Base-by-base conservation (phyloP, 352 stramenopile species). In the Phytophthora chlamydospora region DNA sequence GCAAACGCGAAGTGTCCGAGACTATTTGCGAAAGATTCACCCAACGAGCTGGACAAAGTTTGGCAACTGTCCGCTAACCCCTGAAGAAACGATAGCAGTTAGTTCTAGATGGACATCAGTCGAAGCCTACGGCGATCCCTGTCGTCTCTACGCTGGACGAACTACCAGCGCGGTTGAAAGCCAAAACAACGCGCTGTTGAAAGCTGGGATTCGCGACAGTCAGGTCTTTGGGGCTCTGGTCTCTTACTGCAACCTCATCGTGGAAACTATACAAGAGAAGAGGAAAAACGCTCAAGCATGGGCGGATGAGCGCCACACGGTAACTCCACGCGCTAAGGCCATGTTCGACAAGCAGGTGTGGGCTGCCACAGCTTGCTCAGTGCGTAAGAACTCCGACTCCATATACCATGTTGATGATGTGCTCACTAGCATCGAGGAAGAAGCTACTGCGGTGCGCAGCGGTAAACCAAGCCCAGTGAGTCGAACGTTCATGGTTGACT, bases 11-110 rank as follows among this genome's bases (percentile, higher is more conserved):
- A 39, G 45, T 1, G 45, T 44, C 3, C 16, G 17, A 4, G 4
- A 43, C 1, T 44, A 63, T 31, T 56, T 63, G 13, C 13, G 36
- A 2, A 17, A 12, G 2, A 63, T 63, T 8, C 45, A 63, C 16
- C 55, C 53, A 1, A 51, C 31, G 12, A 51, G 29, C 14, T 63
- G 55, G 55, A 51, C 44, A 5, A 55, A 44, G 16, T 51, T 63
- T 39, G 44, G 45, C 1, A 63, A 61, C 29, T 38, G 17, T 16
- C 7, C 6, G 1, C 38, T 57, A 1, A 51, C 36, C 12, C 43
- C n/a, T 9, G 54, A 62, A 39, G 55, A 63, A 19, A 4, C 1
- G 2, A 1, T 1, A 14, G 51, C 5, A 14, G n/a, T 58, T 14
- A 9, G 3, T 7, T 8, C 2, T 21, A 2, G 13, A 24, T 63